Base-by-base conservation (phyloP, 2,329 filamentous ascomycete species). In the Apiospora malaysiana region DNA sequence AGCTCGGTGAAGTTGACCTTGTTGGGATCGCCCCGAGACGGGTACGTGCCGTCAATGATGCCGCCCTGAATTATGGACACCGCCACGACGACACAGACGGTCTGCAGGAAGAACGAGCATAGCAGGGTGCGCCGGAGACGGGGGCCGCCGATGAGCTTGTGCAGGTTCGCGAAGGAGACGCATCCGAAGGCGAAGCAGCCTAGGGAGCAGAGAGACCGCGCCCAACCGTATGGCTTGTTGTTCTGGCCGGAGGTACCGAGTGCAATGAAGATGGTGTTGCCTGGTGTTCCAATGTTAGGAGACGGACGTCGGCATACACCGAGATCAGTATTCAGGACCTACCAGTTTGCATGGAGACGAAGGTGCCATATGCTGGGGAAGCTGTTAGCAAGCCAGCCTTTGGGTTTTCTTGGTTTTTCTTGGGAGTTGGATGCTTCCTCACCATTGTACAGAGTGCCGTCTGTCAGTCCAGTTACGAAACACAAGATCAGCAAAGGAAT, bases 251-350 rank as follows among this genome's bases (percentile, higher is more conserved):
- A 82, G 0, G 81, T 79, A 4, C 82, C 82, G 18, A 84, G 76
- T 14, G 81, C 82, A n/a, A 83, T 76, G 72, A 83, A 84, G 65
- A 84, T 82, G 23, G 82, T 83, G 69, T 83, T 83, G 69, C 82
- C 82, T n/a, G n/a, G n/a, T n/a, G n/a, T n/a, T n/a, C n/a, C n/a
- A n/a, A n/a, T n/a, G 23, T 67, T 32, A 67, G 43, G n/a, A 25
- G 0, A 21, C 5, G 65, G 21, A 43, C 7, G 23, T 16, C 32
- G 4, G 8, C 4, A 4, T 6, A 21, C 6, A 4, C 18, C 12
- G 2, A 59, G 14, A n/a, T 14, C 7, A 21, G 1, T 21, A 65
- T 18, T 6, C 59, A 8, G 37, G 25, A 68, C 76, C 59, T 74
- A 77, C 78, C 77, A 45, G 78, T 79, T 71, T 83, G 81, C 81